phyloP scores from a whole-genome alignment of 164 flowering plant species.

The Magnolia officinalis region DNA sequence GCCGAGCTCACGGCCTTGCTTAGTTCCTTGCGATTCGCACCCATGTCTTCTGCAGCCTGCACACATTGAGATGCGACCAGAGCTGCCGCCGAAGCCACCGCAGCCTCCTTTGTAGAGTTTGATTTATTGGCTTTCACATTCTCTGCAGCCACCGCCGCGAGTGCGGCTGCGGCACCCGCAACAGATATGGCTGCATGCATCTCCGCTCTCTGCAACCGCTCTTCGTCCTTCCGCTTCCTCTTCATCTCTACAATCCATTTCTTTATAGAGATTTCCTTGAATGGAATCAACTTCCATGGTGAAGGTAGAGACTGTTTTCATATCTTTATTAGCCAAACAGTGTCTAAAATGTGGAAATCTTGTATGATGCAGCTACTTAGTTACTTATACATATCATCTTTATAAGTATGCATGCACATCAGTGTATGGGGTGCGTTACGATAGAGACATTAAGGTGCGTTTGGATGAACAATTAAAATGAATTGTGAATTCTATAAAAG shows the following conservation, averaged over 20 bases:
- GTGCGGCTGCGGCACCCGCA: constrained; percentile 89
- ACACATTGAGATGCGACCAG: constrained; percentile 91
- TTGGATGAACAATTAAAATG: too few species aligned
- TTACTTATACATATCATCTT: too few species aligned
- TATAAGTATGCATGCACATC: too few species aligned
- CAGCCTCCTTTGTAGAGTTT: constrained; percentile 45
- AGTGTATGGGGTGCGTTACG: too few species aligned
- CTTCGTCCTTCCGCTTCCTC: constrained; percentile 68
- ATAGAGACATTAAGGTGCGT: too few species aligned
- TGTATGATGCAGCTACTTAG: not conserved
- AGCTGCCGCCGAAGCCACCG: constrained; percentile 87
- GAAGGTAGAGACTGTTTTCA: constrained; percentile 27
- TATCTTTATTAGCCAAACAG: constrained; percentile 2
- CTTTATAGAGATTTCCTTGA: constrained; percentile 58
- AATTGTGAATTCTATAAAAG: too few species aligned
- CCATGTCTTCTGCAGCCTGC: constrained; percentile 75
- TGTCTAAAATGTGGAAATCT: not conserved
- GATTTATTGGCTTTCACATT: constrained; percentile 22
- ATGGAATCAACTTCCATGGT: constrained; percentile 55
- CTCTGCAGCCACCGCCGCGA: constrained; percentile 84
- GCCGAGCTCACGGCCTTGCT: constrained; percentile 60
- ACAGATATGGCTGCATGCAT: constrained; percentile 87
- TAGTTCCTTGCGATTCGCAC: constrained; percentile 78
- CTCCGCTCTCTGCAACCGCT: constrained; percentile 70
- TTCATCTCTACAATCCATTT: constrained; percentile 83